Base-by-base conservation (phyloP, 1,284 basidiomycete species). In the Inonotus obliquus region DNA sequence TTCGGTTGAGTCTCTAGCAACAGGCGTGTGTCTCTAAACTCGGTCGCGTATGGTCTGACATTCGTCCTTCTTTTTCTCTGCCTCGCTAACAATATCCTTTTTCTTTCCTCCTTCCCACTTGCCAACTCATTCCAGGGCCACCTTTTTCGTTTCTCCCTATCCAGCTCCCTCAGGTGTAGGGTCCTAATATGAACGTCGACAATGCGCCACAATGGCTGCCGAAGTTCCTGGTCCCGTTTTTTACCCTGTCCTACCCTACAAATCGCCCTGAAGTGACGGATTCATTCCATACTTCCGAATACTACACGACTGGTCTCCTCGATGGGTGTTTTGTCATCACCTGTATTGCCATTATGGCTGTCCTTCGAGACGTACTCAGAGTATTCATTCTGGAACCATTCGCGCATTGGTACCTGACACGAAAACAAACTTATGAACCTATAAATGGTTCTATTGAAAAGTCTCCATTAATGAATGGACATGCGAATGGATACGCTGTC, bases 351-450 rank as follows among this genome's bases (percentile, higher is more conserved):
- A 76, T 85, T 62, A 90, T 95, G 81, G 92, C 92, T 19, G 67
- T 91, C 47, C 73, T 91, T 38, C 85, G 95, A 62, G 93, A 96
- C 76, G 73, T 83, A 49, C 73, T 84, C 55, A 85, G 95, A 70
- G 74, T 93, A 44, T 80, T 77, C 65, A 67, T 94, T 55, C 84
- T 94, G 65, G 86, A 88, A 69, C 91, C 94, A 5, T 84, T 95
- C 65, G 91, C 90, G 21, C 76, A 79, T 49, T 87, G 85, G 82
- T 87, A 86, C 67, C 79, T 94, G 52, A 78, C 78, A 19, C 78
- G 80, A 54, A 78, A 85, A 67, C 85, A 72, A 65, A 69, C 60
- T 19, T 68, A 59, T 60, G 67, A 66, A 66, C 61, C 63, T 63
- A 58, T 55, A 19, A 69, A 67, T 61, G 64, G 61, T 4, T 14